These are phyloP conservation scores for Marasmius oreades DNA, from an alignment of 1,284 basidiomycete genomes.

Conservation along the genomic window DNA sequence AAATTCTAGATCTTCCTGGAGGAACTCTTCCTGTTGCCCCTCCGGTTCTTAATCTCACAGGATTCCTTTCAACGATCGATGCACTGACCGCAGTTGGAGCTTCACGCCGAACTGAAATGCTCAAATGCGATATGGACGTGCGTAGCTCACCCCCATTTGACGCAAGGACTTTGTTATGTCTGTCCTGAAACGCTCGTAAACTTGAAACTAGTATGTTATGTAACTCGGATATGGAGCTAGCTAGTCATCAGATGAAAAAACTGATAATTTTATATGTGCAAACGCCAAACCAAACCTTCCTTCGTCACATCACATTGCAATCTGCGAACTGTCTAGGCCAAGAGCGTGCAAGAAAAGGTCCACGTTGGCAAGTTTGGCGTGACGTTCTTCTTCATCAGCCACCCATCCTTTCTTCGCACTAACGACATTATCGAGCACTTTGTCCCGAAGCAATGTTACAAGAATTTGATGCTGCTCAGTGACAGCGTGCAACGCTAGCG, in stretches of 20 bases:
- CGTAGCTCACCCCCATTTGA: neutral
- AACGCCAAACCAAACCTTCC: neutral
- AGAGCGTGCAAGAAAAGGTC: slow-evolving; percentile 85
- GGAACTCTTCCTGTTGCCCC: slow-evolving; percentile 49
- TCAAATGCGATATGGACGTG: neutral
- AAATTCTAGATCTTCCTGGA: slow-evolving; percentile 57
- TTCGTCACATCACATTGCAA: slow-evolving; percentile 48
- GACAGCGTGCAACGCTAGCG: slow-evolving; percentile 83
- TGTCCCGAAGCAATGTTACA: slow-evolving; percentile 86
- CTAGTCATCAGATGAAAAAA: no score
- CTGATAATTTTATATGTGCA: slow-evolving; percentile 1
- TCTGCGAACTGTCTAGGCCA: slow-evolving; percentile 81
- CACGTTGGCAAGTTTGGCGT: slow-evolving; percentile 73
- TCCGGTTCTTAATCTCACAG: slow-evolving; percentile 70
- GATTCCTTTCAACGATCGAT: slow-evolving; percentile 44
- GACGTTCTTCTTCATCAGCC: slow-evolving; percentile 63
- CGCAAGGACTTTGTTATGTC: neutral
- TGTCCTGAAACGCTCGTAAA: neutral
- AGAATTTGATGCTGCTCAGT: slow-evolving; percentile 84
- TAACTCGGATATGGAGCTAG: no score
- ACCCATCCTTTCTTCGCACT: slow-evolving; percentile 76
- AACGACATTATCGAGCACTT: slow-evolving; percentile 85
- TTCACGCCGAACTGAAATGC: neutral
- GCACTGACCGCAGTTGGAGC: slow-evolving; percentile 4
- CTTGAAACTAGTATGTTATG: no score